Conservation (phyloP, 108 stramenopile genomes). For the Pseudonitzschia multiseries region DNA sequence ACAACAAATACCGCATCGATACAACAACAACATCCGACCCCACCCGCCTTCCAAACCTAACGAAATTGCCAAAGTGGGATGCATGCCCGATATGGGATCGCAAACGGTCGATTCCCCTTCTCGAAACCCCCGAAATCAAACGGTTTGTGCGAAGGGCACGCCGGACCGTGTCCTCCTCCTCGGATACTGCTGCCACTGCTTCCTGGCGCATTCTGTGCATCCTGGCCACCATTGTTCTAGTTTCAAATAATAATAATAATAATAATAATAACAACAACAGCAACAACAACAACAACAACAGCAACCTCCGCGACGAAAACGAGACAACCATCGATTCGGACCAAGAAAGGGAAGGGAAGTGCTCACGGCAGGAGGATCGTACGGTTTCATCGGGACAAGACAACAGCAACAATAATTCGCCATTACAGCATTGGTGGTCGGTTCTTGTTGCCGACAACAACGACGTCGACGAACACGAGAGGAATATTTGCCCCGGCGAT, state of each 20-base stretch:
- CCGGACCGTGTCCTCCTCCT: not conserved
- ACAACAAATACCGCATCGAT: not conserved
- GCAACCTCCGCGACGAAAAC: not conserved
- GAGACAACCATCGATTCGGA: not conserved
- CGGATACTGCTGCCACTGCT: not conserved
- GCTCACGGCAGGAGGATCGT: not conserved
- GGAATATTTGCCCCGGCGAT: not conserved
- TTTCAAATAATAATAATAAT: too few relatives aligned
- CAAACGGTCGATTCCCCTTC: not conserved
- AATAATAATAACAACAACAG: too few relatives aligned
- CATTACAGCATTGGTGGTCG: constrained; percentile 11
- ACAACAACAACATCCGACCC: not conserved
- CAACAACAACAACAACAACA: too few relatives aligned
- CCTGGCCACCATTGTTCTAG: not conserved
- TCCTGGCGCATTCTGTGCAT: constrained; percentile 11
- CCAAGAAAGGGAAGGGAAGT: not conserved
- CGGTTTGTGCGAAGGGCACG: constrained; percentile 3
- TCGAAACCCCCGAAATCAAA: not conserved
- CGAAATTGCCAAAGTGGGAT: constrained; percentile 1
- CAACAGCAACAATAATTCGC: not conserved
- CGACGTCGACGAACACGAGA: not conserved
- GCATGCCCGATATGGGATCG: constrained; percentile 6
- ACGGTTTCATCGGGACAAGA: not conserved
- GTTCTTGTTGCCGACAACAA: constrained; percentile 8
- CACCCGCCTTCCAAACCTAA: not conserved